These are phyloP conservation scores for Thalassiosira mediterranea DNA, from an alignment of 352 stramenopile genomes.

Conservation along the genomic window DNA sequence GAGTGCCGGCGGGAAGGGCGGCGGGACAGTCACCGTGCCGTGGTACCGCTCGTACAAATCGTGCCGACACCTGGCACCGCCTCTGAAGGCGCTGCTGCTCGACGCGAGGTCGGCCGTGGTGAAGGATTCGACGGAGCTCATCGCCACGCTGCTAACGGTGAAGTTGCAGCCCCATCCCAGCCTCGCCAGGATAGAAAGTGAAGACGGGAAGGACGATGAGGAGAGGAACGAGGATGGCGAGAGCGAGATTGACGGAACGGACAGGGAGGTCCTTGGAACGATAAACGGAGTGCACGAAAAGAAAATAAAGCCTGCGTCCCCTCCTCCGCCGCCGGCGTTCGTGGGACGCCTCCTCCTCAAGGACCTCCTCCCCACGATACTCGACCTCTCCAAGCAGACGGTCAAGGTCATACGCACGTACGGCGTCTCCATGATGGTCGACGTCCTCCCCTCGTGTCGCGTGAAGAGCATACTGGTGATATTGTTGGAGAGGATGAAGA, in stretches of 20 bases:
- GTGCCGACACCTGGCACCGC: constrained; percentile 55
- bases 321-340: constrained; percentile 25
- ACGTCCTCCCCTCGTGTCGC: constrained; percentile 54
- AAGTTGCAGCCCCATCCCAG: constrained; percentile 46
- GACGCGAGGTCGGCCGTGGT: constrained; percentile 75
- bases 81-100: constrained; percentile 62
- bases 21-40: constrained; percentile 5
- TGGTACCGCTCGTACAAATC: constrained; percentile 72
- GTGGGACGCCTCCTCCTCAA: constrained; percentile 69
- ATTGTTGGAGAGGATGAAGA: constrained; percentile 71
- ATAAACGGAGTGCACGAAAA: constrained; percentile 21
- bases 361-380: constrained; percentile 68
- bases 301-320: constrained; percentile 33
- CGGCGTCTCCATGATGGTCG: constrained; percentile 62
- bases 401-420: constrained; percentile 73
- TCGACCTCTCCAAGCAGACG: constrained; percentile 70
- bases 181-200: not conserved
- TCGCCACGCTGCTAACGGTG: constrained; percentile 29
- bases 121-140: constrained; percentile 66
- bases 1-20: not conserved
- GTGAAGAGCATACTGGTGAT: constrained; percentile 72
- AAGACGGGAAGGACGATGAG: not conserved
- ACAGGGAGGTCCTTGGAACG: constrained; percentile 43
- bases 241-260: not conserved
- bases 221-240: not conserved